A percentile compares a stretch with the other conserved stretches of the same genome.
phyloP scores from a whole-genome alignment of 805 yeast species.

The Yamadazyma phyllophila region DNA sequence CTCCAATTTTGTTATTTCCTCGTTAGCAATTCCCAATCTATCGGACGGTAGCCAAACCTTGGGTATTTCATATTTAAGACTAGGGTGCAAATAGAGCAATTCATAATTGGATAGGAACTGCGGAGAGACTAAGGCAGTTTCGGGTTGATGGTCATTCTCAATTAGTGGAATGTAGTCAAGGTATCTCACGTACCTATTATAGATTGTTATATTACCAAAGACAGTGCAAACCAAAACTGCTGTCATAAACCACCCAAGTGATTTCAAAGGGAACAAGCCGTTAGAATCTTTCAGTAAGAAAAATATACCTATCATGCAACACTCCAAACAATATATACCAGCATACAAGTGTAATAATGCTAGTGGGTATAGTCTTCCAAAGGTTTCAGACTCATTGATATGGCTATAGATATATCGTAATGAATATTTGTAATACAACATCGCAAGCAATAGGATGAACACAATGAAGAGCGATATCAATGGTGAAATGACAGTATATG shows the following conservation, averaged over 20 bases:
- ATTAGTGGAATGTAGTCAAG: constrained; percentile 27
- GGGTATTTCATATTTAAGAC: constrained; percentile 36
- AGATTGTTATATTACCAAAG: constrained; percentile 54
- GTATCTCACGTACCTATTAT: constrained; percentile 35
- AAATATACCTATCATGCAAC: constrained; percentile 74
- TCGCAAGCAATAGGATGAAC: constrained; percentile 48
- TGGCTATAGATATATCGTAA: constrained; percentile 55
- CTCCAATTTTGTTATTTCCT: constrained; percentile 5
- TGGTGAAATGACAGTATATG: constrained; percentile 80
- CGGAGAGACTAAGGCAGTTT: neutral
- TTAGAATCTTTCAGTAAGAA: constrained; percentile 54
- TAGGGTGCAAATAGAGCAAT: constrained; percentile 36
- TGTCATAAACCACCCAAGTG: constrained; percentile 54
- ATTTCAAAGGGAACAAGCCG: constrained; percentile 42
- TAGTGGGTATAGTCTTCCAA: constrained; percentile 68
- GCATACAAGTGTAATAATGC: constrained; percentile 76
- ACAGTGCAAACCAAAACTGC: constrained; percentile 52
- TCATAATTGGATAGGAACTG: constrained; percentile 12
- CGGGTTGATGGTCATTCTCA: neutral
- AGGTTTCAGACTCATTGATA: constrained; percentile 56
- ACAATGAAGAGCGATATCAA: constrained; percentile 64
- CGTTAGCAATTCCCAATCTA: constrained; percentile 17
- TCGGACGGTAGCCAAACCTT: constrained; percentile 42
- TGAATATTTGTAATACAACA: constrained; percentile 69
- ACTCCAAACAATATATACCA: constrained; percentile 79